phyloP scores from a whole-genome alignment of 1,284 basidiomycete species.

The Leccinum colubrinum region DNA sequence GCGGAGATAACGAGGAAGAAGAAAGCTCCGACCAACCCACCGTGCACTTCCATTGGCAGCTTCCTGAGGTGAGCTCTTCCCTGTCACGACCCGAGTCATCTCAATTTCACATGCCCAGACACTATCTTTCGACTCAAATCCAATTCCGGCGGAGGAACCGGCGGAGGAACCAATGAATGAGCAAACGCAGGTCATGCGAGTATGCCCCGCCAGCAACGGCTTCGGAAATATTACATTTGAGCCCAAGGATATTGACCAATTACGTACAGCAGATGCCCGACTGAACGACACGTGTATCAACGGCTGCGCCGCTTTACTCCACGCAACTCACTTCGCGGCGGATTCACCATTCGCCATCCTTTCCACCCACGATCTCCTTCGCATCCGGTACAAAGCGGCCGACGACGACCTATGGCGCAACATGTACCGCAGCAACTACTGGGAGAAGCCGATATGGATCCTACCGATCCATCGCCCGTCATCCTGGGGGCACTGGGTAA shows the following conservation, averaged over 20 bases:
- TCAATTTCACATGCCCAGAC: too few relatives aligned
- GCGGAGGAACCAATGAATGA: neutral
- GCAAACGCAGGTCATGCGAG: neutral
- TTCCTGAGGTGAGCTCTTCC: neutral
- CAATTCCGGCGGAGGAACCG: neutral
- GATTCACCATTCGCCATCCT: neutral
- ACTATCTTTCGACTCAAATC: neutral
- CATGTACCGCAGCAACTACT: constrained; percentile 4
- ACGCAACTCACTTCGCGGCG: neutral
- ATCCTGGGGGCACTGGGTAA: constrained; percentile 12
- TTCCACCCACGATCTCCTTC: constrained; percentile 12
- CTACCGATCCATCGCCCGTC: constrained; percentile 10
- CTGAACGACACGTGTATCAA: constrained; percentile 17
- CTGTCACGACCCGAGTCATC: neutral
- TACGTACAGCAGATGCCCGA: neutral
- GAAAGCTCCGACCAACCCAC: neutral
- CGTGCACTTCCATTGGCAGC: neutral
- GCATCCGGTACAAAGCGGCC: neutral
- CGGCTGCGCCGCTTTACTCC: constrained; percentile 7
- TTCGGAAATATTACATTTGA: neutral
- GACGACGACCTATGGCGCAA: constrained; percentile 11
- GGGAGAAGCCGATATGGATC: constrained; percentile 14
- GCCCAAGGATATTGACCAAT: neutral
- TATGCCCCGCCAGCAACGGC: neutral
- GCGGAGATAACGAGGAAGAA: neutral